Evolutionary conservation across 441 rosid genomes (phyloP), one percentile per base, ranked within the genome.

Genomic region (Bruguiera hainesii): DNA sequence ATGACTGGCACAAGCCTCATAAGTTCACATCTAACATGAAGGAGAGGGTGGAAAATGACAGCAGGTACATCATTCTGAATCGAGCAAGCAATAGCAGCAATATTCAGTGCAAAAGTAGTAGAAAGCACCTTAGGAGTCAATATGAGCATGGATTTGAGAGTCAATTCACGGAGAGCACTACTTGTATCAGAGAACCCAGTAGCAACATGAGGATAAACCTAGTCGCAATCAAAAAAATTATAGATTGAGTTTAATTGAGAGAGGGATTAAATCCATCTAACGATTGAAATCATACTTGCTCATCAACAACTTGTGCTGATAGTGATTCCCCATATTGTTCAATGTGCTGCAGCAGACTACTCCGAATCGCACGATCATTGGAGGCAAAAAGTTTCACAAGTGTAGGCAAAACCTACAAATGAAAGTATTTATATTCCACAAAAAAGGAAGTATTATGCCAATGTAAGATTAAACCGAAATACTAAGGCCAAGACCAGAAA

Each of bases 141-240:
- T 72, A 89, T 81, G 73, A 96, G 98, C 97, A 96, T 93, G 46
- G 99, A 93, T 73, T 96, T 96, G 60, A 96, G 99, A 84, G 98
- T 92, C 85, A 96, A 73, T 77, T 96, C 99, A 61, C 98, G 96
- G 60, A 96, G 96, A 82, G 89, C 89, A 64, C 98, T 96, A 71
- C 96, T 87, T 37, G 96, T 82, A 71, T 96, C 99, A 39, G 95
- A 79, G 79, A 96, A 93, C 68, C 99, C 98, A 71, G 93, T 88
- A 68, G 97, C 92, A 71, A 96, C 84, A 68, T 90, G 98, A 72
- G 98, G 96, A 76, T 84, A 96, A 70, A 90, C 96, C 98, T 93
- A 76, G 65, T 64, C 25, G 71, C 28, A 65, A 65, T 60, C 48
- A 71, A 33, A 56, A 25, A 37, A 72, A 65, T 64, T 39, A 68